Percentiles rank a stretch among this genome's conserved stretches.
Conservation (phyloP, 2,329 filamentous ascomycete genomes). For the Tothia fuscella region DNA sequence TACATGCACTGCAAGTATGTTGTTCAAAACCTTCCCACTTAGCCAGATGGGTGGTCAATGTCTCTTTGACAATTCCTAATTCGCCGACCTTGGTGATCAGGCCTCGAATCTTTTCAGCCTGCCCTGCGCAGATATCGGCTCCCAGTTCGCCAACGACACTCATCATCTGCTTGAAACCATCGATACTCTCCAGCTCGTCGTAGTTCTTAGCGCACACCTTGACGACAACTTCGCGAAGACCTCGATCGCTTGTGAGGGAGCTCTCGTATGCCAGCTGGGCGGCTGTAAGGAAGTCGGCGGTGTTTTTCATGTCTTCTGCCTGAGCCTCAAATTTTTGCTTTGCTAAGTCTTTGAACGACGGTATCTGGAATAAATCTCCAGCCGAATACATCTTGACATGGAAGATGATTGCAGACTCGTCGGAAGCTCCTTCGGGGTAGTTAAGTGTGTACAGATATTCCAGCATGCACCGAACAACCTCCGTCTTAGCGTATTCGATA, state of each 20-base stretch:
- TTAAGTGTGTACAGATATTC: slow-evolving; percentile 2
- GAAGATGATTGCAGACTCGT: background rate
- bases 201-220: background rate
- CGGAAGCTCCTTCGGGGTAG: background rate
- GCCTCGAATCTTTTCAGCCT: too few species aligned
- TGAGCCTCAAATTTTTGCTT: too few species aligned
- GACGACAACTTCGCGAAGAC: background rate
- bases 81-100: too few species aligned
- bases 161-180: background rate
- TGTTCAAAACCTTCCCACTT: too few species aligned
- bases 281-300: too few species aligned
- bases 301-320: too few species aligned
- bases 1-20: too few species aligned
- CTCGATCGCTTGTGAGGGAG: background rate
- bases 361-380: slow-evolving; percentile 2
- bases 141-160: too few species aligned
- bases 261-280: background rate
- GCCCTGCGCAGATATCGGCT: too few species aligned
- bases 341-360: background rate
- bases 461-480: background rate
- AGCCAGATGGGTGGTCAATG: too few species aligned
- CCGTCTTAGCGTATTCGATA: background rate
- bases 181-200: background rate
- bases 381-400: slow-evolving; percentile 5
- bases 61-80: too few species aligned